phyloP scores from a whole-genome alignment of 108 stramenopile species.

The Nitzschia sp. region DNA sequence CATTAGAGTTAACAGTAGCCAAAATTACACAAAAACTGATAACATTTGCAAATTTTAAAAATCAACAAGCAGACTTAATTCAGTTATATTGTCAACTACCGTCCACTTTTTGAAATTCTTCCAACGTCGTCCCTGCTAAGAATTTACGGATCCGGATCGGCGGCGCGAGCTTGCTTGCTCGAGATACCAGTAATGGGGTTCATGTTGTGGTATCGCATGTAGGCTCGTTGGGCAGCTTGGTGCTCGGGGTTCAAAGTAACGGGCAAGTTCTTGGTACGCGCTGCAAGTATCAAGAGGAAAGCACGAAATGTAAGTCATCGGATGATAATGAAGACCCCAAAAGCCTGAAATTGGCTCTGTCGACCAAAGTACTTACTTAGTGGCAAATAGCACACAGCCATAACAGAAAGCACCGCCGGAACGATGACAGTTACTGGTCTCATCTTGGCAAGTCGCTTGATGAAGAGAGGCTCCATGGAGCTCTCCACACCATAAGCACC shows the following conservation, averaged over 20 bases:
- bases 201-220: constrained; percentile 95
- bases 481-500: constrained; percentile 57
- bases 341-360: background rate
- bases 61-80: too few relatives aligned
- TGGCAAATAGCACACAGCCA: constrained; percentile 67
- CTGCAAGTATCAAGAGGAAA: constrained; percentile 13
- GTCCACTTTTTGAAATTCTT: too few relatives aligned
- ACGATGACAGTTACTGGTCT: constrained; percentile 54
- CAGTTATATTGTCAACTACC: too few relatives aligned
- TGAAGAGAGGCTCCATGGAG: constrained; percentile 36
- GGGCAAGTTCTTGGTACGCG: constrained; percentile 59
- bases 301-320: background rate
- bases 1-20: too few relatives aligned
- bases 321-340: background rate
- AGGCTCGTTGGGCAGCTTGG: constrained; percentile 81
- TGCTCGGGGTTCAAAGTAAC: constrained; percentile 83
- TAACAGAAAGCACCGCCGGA: constrained; percentile 35
- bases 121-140: too few relatives aligned
- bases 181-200: constrained; percentile 88
- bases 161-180: constrained; percentile 59
- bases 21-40: too few relatives aligned
- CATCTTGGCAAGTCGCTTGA: constrained; percentile 60
- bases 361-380: constrained; percentile 61
- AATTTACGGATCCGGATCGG: constrained; percentile 54
- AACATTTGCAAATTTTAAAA: too few relatives aligned